Evolutionary conservation across 2,329 filamentous ascomycete genomes (phyloP).

Genomic region (Didymellaceae sp.): DNA sequence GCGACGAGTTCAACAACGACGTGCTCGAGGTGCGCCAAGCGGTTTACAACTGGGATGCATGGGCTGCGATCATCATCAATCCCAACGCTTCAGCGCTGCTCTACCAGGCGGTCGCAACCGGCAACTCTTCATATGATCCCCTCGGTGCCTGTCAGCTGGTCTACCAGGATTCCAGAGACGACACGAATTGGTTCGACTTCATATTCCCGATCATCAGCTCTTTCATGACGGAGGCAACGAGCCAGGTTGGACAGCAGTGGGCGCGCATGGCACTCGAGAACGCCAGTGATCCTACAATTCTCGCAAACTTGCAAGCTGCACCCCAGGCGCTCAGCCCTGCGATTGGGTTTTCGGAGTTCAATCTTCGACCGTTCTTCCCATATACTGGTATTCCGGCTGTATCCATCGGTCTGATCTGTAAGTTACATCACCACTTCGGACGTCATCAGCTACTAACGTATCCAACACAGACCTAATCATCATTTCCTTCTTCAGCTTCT

Average conservation of each 20-base stretch:
- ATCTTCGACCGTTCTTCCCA: conserved; percentile 66
- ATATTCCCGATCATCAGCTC: conserved; percentile 59
- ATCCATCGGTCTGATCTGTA: conserved; percentile 66
- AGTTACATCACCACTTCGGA: not conserved
- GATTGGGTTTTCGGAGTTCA: conserved; percentile 62
- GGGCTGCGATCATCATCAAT: conserved; percentile 68
- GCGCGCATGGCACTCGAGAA: conserved; percentile 51
- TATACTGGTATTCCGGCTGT: conserved; percentile 63
- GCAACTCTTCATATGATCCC: conserved; percentile 67
- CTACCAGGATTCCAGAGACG: conserved; percentile 62
- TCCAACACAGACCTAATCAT: conserved; percentile 62
- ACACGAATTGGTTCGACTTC: conserved; percentile 61
- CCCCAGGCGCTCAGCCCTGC: conserved; percentile 64
- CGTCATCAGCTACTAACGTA: not conserved
- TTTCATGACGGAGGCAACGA: conserved; percentile 56
- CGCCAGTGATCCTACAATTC: conserved; percentile 46
- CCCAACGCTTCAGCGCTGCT: conserved; percentile 67
- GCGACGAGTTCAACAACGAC: conserved; percentile 62
- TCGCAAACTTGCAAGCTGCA: conserved; percentile 53
- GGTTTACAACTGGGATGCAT: conserved; percentile 65
- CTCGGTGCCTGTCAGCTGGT: conserved; percentile 64
- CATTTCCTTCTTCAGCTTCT: conserved; percentile 70
- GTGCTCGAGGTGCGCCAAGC: conserved; percentile 63
- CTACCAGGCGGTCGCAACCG: conserved; percentile 59
- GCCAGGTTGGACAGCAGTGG: conserved; percentile 59